Percentiles rank a stretch among this genome's conserved stretches.
Conservation (phyloP, 495 filamentous ascomycete species). For the Hapsidospora chrysogenum region DNA sequence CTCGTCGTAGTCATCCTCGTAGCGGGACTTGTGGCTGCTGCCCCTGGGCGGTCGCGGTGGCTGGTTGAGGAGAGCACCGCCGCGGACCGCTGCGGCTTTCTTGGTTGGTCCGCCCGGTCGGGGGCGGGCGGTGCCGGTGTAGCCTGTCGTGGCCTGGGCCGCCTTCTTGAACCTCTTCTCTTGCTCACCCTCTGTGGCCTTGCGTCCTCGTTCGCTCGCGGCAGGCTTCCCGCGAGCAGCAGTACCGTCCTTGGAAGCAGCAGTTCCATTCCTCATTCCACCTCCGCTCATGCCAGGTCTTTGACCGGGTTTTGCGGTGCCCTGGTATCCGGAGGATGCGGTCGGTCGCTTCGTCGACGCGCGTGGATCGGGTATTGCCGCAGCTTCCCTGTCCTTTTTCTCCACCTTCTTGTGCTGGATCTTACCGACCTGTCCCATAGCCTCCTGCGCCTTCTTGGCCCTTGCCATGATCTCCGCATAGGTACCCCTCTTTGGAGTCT, state of each 20-base stretch:
- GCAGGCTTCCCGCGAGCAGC: conserved; percentile 4
- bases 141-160: conserved; percentile 36
- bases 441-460: conserved; percentile 36
- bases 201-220: conserved; percentile 3
- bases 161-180: conserved; percentile 42
- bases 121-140: conserved; percentile 36
- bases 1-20: conserved; percentile 38
- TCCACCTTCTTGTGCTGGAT: conserved; percentile 40
- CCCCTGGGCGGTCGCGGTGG: conserved; percentile 6
- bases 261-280: conserved; percentile 2
- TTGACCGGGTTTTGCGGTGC: conserved; percentile 6
- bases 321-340: conserved; percentile 4
- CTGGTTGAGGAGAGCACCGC: conserved; percentile 4
- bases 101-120: conserved; percentile 13
- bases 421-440: conserved; percentile 28
- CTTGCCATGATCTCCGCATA: conserved; percentile 53
- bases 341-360: conserved; percentile 6
- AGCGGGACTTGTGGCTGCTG: conserved; percentile 6
- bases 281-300: conserved; percentile 3
- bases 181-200: conserved; percentile 6
- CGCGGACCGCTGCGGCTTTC: conserved; percentile 11
- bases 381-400: conserved; percentile 16
- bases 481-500: conserved; percentile 43
- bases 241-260: conserved; percentile 1
- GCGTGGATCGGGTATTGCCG: conserved; percentile 3